phyloP scores from a whole-genome alignment of 2,329 filamentous ascomycete species.

The Botrytis fabae region DNA sequence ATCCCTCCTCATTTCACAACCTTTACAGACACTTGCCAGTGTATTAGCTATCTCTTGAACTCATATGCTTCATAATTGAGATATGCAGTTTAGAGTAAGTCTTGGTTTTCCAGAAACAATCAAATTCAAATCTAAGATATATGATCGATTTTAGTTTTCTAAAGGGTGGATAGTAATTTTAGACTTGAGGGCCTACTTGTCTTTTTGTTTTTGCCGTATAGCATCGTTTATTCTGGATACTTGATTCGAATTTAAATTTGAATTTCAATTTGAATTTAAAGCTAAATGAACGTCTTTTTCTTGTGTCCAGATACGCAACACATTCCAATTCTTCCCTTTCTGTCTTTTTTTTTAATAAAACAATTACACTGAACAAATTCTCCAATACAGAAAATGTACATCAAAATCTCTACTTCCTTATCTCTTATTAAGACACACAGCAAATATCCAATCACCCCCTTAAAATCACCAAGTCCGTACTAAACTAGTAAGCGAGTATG shows the following conservation, averaged over 20 bases:
- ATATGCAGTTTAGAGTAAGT: not conserved
- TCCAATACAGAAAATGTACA: too few relatives aligned
- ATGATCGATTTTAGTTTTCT: too few relatives aligned
- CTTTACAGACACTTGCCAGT: not conserved
- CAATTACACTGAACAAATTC: too few relatives aligned
- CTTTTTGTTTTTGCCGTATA: fast-evolving
- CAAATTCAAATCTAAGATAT: not conserved
- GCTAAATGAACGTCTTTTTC: fast-evolving
- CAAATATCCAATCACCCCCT: not conserved
- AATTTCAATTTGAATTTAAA: not conserved
- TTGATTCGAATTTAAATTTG: not conserved
- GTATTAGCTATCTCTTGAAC: too few relatives aligned
- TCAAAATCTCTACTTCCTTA: too few relatives aligned
- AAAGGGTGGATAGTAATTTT: fast-evolving
- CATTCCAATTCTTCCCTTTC: too few relatives aligned
- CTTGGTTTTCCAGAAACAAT: not conserved
- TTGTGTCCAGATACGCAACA: not conserved
- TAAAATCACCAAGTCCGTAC: not conserved
- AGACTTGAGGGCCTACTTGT: fast-evolving
- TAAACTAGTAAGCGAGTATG: not conserved
- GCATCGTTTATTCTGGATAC: not conserved
- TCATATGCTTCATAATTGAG: not conserved
- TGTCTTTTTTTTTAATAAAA: too few relatives aligned
- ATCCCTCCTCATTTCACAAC: not conserved
- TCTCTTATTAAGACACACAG: too few relatives aligned